Conservation (phyloP, 2,329 filamentous ascomycete species). For the Emmonsiellopsis sp. region DNA sequence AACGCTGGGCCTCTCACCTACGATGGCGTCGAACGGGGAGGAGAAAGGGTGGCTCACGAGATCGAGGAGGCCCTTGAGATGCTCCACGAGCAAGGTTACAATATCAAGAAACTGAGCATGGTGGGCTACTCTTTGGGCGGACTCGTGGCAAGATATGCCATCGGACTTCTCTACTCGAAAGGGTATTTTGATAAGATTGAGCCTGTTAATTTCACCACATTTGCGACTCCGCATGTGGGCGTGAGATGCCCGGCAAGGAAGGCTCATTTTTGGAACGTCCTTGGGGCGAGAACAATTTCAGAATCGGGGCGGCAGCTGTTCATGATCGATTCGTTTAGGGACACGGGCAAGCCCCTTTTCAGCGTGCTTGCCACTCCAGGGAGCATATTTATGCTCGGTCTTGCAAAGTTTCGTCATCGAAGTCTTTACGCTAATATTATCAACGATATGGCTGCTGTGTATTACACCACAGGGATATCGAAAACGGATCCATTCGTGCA, state of each 20-base stretch:
- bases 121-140: conserved; percentile 87
- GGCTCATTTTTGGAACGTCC: conserved; percentile 67
- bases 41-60: conserved; percentile 56
- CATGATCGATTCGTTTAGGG: conserved; percentile 73
- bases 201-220: conserved; percentile 90
- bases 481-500: conserved; percentile 69
- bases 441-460: conserved; percentile 74
- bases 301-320: conserved; percentile 82
- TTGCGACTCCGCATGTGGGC: conserved; percentile 77
- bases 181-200: conserved; percentile 70
- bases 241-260: conserved; percentile 61
- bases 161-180: conserved; percentile 73
- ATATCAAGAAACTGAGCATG: conserved; percentile 73
- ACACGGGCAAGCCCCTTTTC: conserved; percentile 71
- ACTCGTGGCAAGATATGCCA: conserved; percentile 73
- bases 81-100: conserved; percentile 53
- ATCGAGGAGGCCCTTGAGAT: conserved; percentile 51
- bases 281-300: conserved; percentile 73
- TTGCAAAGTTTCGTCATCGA: conserved; percentile 66
- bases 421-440: conserved; percentile 77
- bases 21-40: conserved; percentile 60
- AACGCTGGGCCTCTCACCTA: conserved; percentile 53
- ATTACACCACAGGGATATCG: conserved; percentile 73
- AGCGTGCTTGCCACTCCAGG: conserved; percentile 72
- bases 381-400: conserved; percentile 74